Evolutionary conservation across 2,329 filamentous ascomycete genomes (phyloP), one percentile per base, ranked within the genome.

Genomic region (Chrysoporthe austroafricana): DNA sequence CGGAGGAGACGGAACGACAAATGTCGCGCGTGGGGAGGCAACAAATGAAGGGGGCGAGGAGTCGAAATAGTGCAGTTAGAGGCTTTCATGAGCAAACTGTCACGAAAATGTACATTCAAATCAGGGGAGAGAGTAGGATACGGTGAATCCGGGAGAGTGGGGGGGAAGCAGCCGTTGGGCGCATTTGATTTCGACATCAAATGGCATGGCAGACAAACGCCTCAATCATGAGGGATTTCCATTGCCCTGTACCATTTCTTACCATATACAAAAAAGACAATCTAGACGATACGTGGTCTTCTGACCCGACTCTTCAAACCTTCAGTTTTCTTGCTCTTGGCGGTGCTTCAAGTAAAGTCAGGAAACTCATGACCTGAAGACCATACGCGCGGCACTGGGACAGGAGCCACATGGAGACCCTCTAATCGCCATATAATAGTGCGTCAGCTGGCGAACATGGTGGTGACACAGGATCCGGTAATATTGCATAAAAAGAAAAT

Each of bases 1-100:
- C 21, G 48, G 60, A 48, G 61, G 43, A 34, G 48, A 59, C 65
- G 44, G 50, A 42, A 66, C 54, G 52, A 62, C 58, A 64, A 62
- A 46, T 26, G 67, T 56, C 67, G 63, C 62, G 64, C 56, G 61
- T 67, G 67, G 67, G 64, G 67, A 69, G 44, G 66, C 67, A 65
- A 70, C 70, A 39, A 61, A 63, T 56, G 39, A 67, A 72, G 65
- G 71, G 69, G 43, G 69, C 69, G 61, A 74, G 69, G 63, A n/a
- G 63, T 61, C 48, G 48, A 44, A 32, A 56, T 16, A 52, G 54
- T 58, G 32, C 61, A 69, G 63, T 66, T 46, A 56, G 63, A 68
- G 64, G 57, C 57, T 61, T 16, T 61, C 39, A 34, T 50, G 59
- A 63, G 64, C 60, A 43, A 60, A 66, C 59, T 63, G 59, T 42